These are phyloP conservation scores for Salvia rosmarinus DNA, from an alignment of 257 asterid species.

Conservation along the genomic window DNA sequence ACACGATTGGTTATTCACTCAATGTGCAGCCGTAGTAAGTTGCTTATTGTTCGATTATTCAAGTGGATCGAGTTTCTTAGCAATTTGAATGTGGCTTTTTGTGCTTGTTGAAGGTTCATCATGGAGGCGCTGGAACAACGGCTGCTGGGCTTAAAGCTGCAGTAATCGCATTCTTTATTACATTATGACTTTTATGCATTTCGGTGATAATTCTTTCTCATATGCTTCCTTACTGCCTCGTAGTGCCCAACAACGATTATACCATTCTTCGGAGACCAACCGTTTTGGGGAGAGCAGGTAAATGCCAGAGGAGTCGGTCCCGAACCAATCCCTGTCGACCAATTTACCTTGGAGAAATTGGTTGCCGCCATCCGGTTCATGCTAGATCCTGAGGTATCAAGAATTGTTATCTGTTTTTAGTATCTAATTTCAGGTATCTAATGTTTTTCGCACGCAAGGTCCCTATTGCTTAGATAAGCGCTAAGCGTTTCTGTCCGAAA, in stretches of 20 bases:
- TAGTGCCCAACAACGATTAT: constrained; percentile 91
- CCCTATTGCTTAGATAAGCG: background rate
- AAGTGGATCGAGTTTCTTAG: too few relatives aligned
- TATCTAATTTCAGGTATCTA: background rate
- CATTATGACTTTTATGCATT: background rate
- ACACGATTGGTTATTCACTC: constrained; percentile 90
- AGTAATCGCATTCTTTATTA: constrained; percentile 40
- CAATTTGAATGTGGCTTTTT: constrained; percentile 24
- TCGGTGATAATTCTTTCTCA: constrained; percentile 1
- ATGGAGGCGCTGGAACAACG: constrained; percentile 98
- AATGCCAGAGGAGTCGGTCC: constrained; percentile 92
- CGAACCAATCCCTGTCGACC: constrained; percentile 80
- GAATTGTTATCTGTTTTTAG: background rate
- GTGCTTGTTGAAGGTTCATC: constrained; percentile 67
- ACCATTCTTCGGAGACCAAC: constrained; percentile 97
- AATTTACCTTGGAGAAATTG: constrained; percentile 75
- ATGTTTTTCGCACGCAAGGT: background rate
- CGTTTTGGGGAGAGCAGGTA: constrained; percentile 89
- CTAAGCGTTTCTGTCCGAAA: background rate
- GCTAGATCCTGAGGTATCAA: constrained; percentile 64
- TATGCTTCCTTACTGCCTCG: background rate
- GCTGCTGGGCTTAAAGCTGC: constrained; percentile 98
- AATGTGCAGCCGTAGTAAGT: constrained; percentile 84
- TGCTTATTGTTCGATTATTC: constrained; percentile 10
- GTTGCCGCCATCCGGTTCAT: constrained; percentile 81